Evolutionary conservation across 2,329 filamentous ascomycete species (phyloP).

Genomic region (Ophiostoma montium): DNA sequence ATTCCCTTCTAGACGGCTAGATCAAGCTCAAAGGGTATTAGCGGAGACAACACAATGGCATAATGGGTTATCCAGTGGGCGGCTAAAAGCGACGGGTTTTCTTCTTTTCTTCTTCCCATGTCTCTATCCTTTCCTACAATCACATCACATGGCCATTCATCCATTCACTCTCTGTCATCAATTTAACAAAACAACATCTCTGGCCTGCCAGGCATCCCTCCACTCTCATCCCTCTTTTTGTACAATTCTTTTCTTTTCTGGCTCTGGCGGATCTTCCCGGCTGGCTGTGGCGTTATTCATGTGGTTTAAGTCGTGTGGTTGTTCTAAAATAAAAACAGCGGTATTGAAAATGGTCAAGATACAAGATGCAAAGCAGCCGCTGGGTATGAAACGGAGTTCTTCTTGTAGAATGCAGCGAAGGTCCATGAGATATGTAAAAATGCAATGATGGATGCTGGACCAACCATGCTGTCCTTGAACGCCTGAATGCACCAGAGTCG

Average conservation of each 20-base stretch:
- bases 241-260: too few relatives aligned
- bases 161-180: too few relatives aligned
- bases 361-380: background rate
- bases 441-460: background rate
- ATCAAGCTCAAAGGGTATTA: background rate
- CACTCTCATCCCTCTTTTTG: too few relatives aligned
- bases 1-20: slow-evolving; percentile 43
- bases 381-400: too few relatives aligned
- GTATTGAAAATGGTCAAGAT: background rate
- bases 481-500: background rate
- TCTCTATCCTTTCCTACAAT: background rate
- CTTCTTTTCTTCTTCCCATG: background rate
- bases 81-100: background rate
- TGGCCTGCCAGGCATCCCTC: too few relatives aligned
- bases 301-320: background rate
- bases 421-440: slow-evolving; percentile 1
- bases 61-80: background rate
- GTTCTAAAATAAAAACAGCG: background rate
- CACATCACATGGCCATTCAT: too few relatives aligned
- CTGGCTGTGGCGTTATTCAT: slow-evolving; percentile 7
- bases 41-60: background rate
- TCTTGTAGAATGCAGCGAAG: too few relatives aligned
- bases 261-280: too few relatives aligned
- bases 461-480: too few relatives aligned
- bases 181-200: too few relatives aligned